These are phyloP conservation scores for Staphylotrichum longicolle DNA, from an alignment of 495 filamentous ascomycete genomes.

Conservation along the genomic window DNA sequence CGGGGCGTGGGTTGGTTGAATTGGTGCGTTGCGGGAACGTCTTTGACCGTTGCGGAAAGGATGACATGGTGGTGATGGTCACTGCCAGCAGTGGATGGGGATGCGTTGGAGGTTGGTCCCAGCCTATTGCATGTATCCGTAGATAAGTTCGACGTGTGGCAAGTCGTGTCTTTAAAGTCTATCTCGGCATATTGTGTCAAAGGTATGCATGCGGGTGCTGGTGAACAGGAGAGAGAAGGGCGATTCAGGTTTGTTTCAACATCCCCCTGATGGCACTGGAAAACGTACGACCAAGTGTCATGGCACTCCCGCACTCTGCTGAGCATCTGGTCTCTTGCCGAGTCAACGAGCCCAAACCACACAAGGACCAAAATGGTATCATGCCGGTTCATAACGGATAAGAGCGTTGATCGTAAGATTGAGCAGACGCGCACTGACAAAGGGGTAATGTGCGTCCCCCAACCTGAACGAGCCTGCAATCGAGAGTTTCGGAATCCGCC, in stretches of 20 bases:
- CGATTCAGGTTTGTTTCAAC: slow-evolving; percentile 28
- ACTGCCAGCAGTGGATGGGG: neutral
- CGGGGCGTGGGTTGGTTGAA: slow-evolving; percentile 29
- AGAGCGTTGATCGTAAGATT: neutral
- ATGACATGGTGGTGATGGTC: slow-evolving; percentile 20
- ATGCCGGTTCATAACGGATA: neutral
- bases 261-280: slow-evolving; percentile 11
- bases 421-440: neutral
- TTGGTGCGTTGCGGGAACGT: slow-evolving; percentile 25
- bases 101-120: neutral
- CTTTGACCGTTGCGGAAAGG: slow-evolving; percentile 17
- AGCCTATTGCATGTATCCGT: too few species aligned
- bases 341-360: neutral
- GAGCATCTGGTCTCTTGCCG: neutral
- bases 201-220: neutral
- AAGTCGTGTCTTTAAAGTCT: too few species aligned
- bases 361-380: neutral
- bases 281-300: slow-evolving; percentile 21
- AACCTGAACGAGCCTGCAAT: too few species aligned
- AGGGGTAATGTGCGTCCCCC: neutral
- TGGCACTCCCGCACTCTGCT: neutral
- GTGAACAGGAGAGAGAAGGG: neutral
- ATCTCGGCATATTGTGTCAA: too few species aligned
- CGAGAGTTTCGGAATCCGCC: too few species aligned
- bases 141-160: too few species aligned